Evolutionary conservation across 169 alveolate genomes (phyloP), one percentile per base, ranked within the genome.

Genomic region (Cyclospora cayetanensis): DNA sequence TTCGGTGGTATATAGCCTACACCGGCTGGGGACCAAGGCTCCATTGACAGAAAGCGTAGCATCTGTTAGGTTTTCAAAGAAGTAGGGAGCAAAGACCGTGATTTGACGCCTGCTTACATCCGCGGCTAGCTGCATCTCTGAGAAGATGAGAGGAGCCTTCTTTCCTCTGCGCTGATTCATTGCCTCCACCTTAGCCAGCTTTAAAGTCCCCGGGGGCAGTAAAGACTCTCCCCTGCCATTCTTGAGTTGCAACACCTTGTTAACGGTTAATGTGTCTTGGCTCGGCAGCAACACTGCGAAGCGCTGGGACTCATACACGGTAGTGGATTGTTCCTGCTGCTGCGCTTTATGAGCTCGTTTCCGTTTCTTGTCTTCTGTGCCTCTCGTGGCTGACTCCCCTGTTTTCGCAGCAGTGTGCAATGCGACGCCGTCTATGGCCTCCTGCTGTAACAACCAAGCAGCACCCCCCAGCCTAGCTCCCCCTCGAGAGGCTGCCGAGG

Each of bases 1-100:
- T 39, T 94, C 96, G 5, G 95, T 93, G 80, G 94, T 86, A 79
- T 94, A 94, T 41, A 94, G 94, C n/a, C 96, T 92, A 60, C 95
- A 91, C 41, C 92, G 90, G 63, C 95, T 93, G 11, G 96, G 96
- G 25, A 94, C 86, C 20, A 94, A 74, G 52, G 82, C 91, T n/a
- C 92, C 94, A 41, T 94, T 94, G 39, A 92, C 76, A n/a, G 90
- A 93, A 7, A 94, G 82, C 4, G 95, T 88, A 27, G 93, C 95
- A 60, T 94, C 93, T 46, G 96, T 93, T 1, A 94, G 91, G 66
- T 94, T 94, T 70, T 94, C 96, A 65, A 94, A 93, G 89, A 94
- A 94, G 41, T 91, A 94, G 39, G 96, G 96, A 27, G 91, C 92
- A 82, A 91, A 94, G 66, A 94, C 86, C 25, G 94, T 94, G 20